Percentiles rank a stretch among this genome's conserved stretches.
Conservation (phyloP, 2,329 filamentous ascomycete genomes). For the Metarhizium robertsii region DNA sequence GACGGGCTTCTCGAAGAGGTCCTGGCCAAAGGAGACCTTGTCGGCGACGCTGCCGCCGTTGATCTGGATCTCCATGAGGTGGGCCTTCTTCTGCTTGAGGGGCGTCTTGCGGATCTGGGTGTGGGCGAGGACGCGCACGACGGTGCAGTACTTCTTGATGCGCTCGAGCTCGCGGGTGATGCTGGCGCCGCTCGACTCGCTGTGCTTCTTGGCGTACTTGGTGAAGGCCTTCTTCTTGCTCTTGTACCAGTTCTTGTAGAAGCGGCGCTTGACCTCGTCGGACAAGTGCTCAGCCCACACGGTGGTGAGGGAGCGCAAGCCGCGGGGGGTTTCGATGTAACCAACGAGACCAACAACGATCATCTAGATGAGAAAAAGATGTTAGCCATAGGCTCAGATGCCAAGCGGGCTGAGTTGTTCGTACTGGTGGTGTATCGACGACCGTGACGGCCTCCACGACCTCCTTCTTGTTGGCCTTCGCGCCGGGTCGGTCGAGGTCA, state of each 20-base stretch:
- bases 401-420: conserved; percentile 76
- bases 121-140: conserved; percentile 98
- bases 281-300: conserved; percentile 99
- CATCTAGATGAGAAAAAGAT: conserved; percentile 64
- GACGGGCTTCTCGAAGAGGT: conserved; percentile 98
- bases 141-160: conserved; percentile 99
- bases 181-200: conserved; percentile 80
- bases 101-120: conserved; percentile 99
- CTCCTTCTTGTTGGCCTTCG: conserved; percentile 99
- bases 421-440: conserved; percentile 92
- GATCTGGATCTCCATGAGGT: conserved; percentile 99
- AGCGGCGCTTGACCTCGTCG: conserved; percentile 97
- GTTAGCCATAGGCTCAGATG: conserved; percentile 63
- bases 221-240: conserved; percentile 99
- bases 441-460: conserved; percentile 81
- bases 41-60: conserved; percentile 93
- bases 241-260: conserved; percentile 99
- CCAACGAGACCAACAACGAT: conserved; percentile 99
- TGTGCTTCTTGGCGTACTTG: conserved; percentile 99
- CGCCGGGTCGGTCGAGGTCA: conserved; percentile 96
- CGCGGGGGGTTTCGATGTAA: conserved; percentile 99
- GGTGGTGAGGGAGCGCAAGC: conserved; percentile 97
- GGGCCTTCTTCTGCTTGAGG: conserved; percentile 99
- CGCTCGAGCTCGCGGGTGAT: conserved; percentile 97
- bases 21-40: conserved; percentile 93